These are phyloP conservation scores for Noccaea caerulescens DNA, from an alignment of 345 rosid species.

Conservation along the genomic window DNA sequence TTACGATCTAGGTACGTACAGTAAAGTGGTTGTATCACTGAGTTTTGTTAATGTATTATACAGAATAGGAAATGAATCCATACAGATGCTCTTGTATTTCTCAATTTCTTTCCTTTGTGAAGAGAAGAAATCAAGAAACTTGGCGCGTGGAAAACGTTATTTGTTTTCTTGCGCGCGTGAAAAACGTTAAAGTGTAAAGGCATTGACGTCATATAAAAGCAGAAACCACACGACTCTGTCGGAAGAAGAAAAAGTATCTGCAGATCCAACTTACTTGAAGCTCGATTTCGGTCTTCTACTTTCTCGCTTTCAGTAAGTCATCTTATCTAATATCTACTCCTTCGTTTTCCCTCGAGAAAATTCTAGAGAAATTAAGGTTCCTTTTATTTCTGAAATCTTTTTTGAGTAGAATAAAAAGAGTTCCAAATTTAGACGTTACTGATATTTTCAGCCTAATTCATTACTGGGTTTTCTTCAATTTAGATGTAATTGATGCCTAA, in stretches of 20 bases:
- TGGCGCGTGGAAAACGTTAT: conserved; percentile 27
- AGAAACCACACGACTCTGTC: neutral
- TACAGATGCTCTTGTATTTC: neutral
- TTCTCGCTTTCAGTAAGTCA: neutral
- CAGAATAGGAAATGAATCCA: neutral
- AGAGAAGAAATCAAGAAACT: conserved; percentile 4
- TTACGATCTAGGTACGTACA: neutral
- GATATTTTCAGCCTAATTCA: conserved; percentile 1
- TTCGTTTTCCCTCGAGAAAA: neutral
- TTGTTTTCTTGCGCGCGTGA: conserved; percentile 24
- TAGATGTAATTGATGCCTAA: conserved; percentile 17
- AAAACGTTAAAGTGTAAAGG: neutral
- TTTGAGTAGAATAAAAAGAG: conserved; percentile 7
- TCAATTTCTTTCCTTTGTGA: neutral
- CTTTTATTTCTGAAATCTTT: neutral
- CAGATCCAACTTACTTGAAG: conserved; percentile 27
- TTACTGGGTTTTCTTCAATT: neutral
- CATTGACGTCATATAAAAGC: neutral
- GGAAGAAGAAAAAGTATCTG: conserved; percentile 6
- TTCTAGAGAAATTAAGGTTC: conserved; percentile 18
- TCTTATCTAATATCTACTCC: neutral
- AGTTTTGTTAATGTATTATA: neutral
- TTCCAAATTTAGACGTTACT: conserved; percentile 14
- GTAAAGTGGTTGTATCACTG: neutral
- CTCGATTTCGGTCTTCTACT: neutral